These are phyloP conservation scores for Umbelopsis ramanniana DNA, from an alignment of 192 early-diverging fungal genomes.

Conservation along the genomic window DNA sequence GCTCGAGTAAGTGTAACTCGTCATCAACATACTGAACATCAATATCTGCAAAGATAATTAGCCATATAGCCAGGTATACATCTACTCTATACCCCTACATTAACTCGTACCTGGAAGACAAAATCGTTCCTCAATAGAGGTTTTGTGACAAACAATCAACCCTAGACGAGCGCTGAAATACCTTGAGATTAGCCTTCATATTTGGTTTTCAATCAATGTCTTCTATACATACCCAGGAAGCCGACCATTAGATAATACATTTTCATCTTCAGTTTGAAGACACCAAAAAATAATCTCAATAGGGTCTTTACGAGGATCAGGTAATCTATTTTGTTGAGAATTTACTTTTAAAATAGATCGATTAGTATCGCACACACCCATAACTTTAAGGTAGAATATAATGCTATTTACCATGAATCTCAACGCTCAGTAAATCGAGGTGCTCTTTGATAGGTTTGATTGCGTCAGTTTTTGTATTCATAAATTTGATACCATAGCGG, in stretches of 20 bases:
- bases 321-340: constrained; percentile 54
- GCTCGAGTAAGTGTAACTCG: constrained; percentile 66
- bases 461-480: constrained; percentile 50
- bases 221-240: constrained; percentile 40
- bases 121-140: not conserved
- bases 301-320: constrained; percentile 71
- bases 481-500: constrained; percentile 69
- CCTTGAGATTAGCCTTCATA: not conserved
- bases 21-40: constrained; percentile 45
- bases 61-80: not conserved
- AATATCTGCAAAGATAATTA: constrained; percentile 15
- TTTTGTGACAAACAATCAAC: constrained; percentile 5
- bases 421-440: constrained; percentile 62
- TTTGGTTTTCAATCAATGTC: not conserved
- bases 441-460: constrained; percentile 48
- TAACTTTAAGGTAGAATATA: not conserved
- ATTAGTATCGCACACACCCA: no score
- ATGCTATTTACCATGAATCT: constrained; percentile 56
- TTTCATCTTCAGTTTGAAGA: constrained; percentile 57
- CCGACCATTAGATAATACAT: constrained; percentile 49
- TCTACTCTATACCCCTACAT: not conserved
- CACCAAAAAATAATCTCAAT: constrained; percentile 72
- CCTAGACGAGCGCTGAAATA: not conserved
- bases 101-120: not conserved
- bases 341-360: constrained; percentile 25